These are phyloP conservation scores for Obelidium mucronatum DNA, from an alignment of 192 early-diverging fungal species.

Conservation along the genomic window DNA sequence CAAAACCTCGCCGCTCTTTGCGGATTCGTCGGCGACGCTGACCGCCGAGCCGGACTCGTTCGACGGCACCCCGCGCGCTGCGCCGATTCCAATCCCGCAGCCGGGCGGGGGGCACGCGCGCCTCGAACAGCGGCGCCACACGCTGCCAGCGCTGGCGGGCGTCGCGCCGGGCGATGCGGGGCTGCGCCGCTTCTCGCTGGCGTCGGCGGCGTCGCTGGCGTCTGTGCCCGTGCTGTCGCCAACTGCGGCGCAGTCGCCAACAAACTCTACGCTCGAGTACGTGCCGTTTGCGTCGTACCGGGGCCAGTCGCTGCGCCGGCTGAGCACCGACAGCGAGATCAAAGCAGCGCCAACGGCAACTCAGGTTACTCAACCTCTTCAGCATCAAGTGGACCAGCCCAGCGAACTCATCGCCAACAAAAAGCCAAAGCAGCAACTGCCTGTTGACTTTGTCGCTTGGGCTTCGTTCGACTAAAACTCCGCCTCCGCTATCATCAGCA, in stretches of 20 bases:
- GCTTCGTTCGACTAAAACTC: neutral
- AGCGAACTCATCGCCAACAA: no score
- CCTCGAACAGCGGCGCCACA: neutral
- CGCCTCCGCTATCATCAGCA: no score
- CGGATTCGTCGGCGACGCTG: neutral
- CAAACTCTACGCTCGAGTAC: neutral
- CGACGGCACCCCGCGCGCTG: neutral
- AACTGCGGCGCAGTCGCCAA: neutral
- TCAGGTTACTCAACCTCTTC: no score
- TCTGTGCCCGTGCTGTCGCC: neutral
- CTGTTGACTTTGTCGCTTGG: neutral
- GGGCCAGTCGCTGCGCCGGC: no score
- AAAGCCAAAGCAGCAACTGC: neutral
- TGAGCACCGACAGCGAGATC: no score
- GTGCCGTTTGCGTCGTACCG: no score
- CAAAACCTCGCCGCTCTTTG: neutral
- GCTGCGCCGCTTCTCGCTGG: neutral
- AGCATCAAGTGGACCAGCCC: neutral
- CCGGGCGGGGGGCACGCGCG: no score
- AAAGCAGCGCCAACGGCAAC: no score
- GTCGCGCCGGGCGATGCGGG: neutral
- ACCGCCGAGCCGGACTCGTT: no score
- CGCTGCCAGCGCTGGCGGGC: neutral
- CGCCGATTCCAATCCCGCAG: neutral
- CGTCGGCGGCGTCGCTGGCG: neutral